Conservation (phyloP, 345 rosid species). For the Aquilaria malaccensis region DNA sequence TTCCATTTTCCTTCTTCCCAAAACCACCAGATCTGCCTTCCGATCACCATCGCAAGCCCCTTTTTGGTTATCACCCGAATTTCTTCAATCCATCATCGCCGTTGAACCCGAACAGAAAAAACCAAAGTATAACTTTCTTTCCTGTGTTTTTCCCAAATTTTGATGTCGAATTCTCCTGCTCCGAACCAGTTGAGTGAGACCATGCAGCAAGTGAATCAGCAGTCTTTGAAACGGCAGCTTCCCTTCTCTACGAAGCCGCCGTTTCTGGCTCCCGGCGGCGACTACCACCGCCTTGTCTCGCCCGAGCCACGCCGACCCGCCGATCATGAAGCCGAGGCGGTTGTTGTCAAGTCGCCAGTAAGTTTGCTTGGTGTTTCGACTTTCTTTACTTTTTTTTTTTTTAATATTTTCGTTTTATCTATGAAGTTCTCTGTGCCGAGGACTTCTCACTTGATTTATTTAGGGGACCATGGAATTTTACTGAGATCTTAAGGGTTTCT, state of each 20-base stretch:
- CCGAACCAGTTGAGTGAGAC: constrained; percentile 22
- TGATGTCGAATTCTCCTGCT: constrained; percentile 46
- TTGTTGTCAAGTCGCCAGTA: constrained; percentile 61
- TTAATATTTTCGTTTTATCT: constrained; percentile 7
- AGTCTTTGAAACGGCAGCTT: constrained; percentile 38
- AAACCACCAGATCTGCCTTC: constrained; percentile 27
- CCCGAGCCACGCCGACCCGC: constrained; percentile 29
- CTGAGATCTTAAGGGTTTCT: constrained; percentile 25
- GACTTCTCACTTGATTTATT: neutral
- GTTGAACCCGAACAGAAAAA: constrained; percentile 15
- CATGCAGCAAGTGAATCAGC: constrained; percentile 20
- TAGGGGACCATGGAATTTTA: constrained; percentile 9
- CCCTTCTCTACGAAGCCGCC: constrained; percentile 69
- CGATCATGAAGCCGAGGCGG: constrained; percentile 54
- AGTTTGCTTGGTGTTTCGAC: constrained; percentile 14
- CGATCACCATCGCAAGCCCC: constrained; percentile 10
- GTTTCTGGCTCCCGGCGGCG: constrained; percentile 50
- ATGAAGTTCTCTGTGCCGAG: neutral
- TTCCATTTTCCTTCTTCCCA: constrained; percentile 39
- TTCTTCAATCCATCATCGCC: constrained; percentile 6
- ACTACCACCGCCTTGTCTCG: constrained; percentile 61
- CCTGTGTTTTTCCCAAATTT: constrained; percentile 3
- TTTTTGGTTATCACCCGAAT: constrained; percentile 5
- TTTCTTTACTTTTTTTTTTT: neutral
- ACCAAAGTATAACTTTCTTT: constrained; percentile 11